phyloP scores from a whole-genome alignment of 495 filamentous ascomycete genomes.

The Tuber magnatum region DNA sequence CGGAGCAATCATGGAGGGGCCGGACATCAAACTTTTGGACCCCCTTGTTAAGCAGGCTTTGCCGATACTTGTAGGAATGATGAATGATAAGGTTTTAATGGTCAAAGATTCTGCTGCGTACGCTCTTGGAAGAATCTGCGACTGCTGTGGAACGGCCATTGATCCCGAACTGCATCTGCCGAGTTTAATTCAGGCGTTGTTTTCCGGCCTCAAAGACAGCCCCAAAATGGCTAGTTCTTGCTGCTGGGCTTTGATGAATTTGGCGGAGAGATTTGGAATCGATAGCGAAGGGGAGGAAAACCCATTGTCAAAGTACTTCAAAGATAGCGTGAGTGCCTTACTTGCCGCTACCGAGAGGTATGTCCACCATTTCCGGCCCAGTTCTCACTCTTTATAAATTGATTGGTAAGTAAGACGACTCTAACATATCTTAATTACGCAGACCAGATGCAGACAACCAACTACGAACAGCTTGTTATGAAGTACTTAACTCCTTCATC shows the following conservation, averaged over 20 bases:
- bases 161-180: slow-evolving; percentile 75
- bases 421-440: slow-evolving; percentile 28
- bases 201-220: slow-evolving; percentile 79
- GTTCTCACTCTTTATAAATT: slow-evolving; percentile 15
- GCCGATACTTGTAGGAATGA: slow-evolving; percentile 84
- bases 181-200: slow-evolving; percentile 76
- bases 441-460: slow-evolving; percentile 75
- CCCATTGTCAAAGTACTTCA: slow-evolving; percentile 82
- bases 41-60: slow-evolving; percentile 92
- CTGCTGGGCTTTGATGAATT: slow-evolving; percentile 98
- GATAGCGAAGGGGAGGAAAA: slow-evolving; percentile 63
- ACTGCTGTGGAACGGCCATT: slow-evolving; percentile 78
- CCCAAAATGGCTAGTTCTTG: slow-evolving; percentile 96
- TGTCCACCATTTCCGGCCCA: background rate
- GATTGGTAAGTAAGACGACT: background rate
- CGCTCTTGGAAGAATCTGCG: slow-evolving; percentile 90
- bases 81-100: slow-evolving; percentile 80
- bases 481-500: slow-evolving; percentile 90
- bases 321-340: slow-evolving; percentile 79
- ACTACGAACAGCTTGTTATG: slow-evolving; percentile 96
- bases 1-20: slow-evolving; percentile 97
- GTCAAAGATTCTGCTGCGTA: slow-evolving; percentile 98
- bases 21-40: slow-evolving; percentile 78
- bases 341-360: slow-evolving; percentile 75
- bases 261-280: slow-evolving; percentile 80